Conservation (phyloP, 192 early-diverging fungal species). For the Mortierella antarctica region DNA sequence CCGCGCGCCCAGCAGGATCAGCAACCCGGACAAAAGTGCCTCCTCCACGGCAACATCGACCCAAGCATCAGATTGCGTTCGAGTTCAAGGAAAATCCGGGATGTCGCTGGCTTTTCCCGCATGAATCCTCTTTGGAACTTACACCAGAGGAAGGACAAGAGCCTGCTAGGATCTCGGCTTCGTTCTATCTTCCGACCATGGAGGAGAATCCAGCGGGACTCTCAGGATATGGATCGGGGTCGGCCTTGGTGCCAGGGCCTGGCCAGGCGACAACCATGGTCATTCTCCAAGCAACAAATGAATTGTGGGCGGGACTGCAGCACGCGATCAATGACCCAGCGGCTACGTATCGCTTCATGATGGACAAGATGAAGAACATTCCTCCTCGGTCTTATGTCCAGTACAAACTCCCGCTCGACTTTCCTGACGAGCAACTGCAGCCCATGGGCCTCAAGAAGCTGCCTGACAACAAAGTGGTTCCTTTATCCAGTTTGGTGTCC, state of each 20-base stretch:
- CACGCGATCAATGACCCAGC: conserved; percentile 31
- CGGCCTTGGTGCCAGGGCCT: neutral
- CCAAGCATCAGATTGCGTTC: conserved; percentile 35
- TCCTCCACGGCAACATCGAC: conserved; percentile 6
- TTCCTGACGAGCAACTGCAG: conserved; percentile 28
- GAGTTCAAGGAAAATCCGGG: conserved; percentile 49
- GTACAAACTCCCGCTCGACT: conserved; percentile 32
- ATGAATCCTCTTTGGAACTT: conserved; percentile 32
- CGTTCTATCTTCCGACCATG: conserved; percentile 31
- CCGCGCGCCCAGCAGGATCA: neutral
- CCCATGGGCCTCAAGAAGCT: conserved; percentile 23
- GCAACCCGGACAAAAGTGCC: neutral
- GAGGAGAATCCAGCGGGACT: conserved; percentile 4
- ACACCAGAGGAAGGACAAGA: conserved; percentile 11
- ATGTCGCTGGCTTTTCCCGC: conserved; percentile 40
- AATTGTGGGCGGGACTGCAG: conserved; percentile 33
- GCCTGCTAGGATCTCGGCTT: conserved; percentile 26
- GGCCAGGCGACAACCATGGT: conserved; percentile 45
- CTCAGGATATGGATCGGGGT: neutral
- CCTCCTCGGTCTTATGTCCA: conserved; percentile 31
- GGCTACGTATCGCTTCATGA: conserved; percentile 34
- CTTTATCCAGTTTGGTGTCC: conserved; percentile 13
- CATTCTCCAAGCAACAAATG: conserved; percentile 31
- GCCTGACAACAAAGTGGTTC: conserved; percentile 22
- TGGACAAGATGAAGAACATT: conserved; percentile 44